These are phyloP conservation scores for Tricholomella constricta DNA, from an alignment of 768 basidiomycete species.

Conservation along the genomic window DNA sequence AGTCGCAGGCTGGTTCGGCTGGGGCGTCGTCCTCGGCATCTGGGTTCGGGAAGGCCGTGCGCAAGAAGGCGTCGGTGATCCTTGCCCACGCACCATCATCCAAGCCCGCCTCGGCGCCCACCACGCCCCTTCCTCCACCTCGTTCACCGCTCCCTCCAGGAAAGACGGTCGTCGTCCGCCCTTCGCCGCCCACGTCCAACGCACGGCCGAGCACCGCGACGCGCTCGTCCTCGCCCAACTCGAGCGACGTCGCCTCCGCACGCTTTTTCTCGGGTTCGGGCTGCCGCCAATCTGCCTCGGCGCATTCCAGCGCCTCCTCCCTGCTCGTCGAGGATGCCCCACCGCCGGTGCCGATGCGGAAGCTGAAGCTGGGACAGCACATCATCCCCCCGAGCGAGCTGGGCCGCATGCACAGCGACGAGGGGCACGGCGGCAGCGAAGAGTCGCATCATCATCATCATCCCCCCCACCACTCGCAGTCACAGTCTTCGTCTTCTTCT, in stretches of 20 bases:
- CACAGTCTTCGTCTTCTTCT: background rate
- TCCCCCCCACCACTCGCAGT: too few relatives aligned
- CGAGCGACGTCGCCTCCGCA: slow-evolving; percentile 57
- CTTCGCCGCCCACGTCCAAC: slow-evolving; percentile 1
- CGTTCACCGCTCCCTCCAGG: slow-evolving; percentile 3
- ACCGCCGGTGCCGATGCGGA: slow-evolving; percentile 44
- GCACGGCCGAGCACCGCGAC: slow-evolving; percentile 51
- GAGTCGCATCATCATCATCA: background rate
- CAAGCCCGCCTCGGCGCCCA: background rate
- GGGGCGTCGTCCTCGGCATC: slow-evolving; percentile 4
- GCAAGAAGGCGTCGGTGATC: slow-evolving; percentile 15
- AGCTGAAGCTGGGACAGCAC: slow-evolving; percentile 36
- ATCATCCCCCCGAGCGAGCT: slow-evolving; percentile 62
- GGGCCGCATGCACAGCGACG: slow-evolving; percentile 36
- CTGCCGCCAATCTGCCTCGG: slow-evolving; percentile 34
- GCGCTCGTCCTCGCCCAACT: slow-evolving; percentile 61
- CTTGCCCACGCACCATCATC: slow-evolving; percentile 12
- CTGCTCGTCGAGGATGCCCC: slow-evolving; percentile 32
- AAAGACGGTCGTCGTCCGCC: background rate
- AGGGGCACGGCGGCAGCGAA: slow-evolving; percentile 6
- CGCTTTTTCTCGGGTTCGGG: slow-evolving; percentile 47
- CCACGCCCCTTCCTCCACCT: background rate
- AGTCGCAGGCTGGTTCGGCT: slow-evolving; percentile 15
- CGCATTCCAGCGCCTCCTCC: slow-evolving; percentile 61
- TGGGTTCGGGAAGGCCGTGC: slow-evolving; percentile 8